Evolutionary conservation across 352 stramenopile species (phyloP), one percentile per base, ranked within the genome.

Genomic region (Globisporangium cederbergense): DNA sequence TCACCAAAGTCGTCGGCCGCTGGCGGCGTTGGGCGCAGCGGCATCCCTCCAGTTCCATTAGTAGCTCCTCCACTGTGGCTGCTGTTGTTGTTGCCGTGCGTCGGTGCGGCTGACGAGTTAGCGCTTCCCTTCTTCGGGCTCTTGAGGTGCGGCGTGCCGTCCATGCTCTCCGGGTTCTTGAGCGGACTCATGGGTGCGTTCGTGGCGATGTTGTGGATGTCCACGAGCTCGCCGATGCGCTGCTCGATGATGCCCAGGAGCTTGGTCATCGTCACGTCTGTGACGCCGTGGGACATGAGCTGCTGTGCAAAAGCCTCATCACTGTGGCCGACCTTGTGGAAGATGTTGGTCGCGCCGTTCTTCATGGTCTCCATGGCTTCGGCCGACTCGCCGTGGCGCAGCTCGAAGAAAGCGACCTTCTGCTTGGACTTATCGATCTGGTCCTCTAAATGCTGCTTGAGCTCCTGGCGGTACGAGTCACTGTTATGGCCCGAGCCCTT

Each of bases 391-490:
- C 63, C 67, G n/a, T 91, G 74, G 22, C 81, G 75, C 58, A 76
- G 45, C 28, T 94, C 83, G 45, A 94, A 89, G 38, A 79, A 77
- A 25, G 66, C 64, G 9, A 90, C 78, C 59, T 93, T 93, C 38
- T 90, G 78, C 54, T 90, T 87, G 34, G 84, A 91, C 62, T 91
- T 92, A 5, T 93, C 81, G 60, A 96, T 93, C 58, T 95, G 86
- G 43, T 87, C 83, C 49, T 93, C 86, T 5, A 95, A 63, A 40
- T 89, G 76, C 51, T 88, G 78, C 59, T 91, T 90, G 28, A 93
- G 70, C 49, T 84, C 71, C 8, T 74, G 66, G 20, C 77, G 73
- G 52, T 82, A 72, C 38, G 79, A 73, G 69, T 93, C 83, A 47
- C 80, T 78, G 46, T 77, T 83, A 20, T 74, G 81, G 2, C 81